Evolutionary conservation across 306 rosid species (phyloP), one percentile per base, ranked within the genome.

Genomic region (Sesbania bispinosa): DNA sequence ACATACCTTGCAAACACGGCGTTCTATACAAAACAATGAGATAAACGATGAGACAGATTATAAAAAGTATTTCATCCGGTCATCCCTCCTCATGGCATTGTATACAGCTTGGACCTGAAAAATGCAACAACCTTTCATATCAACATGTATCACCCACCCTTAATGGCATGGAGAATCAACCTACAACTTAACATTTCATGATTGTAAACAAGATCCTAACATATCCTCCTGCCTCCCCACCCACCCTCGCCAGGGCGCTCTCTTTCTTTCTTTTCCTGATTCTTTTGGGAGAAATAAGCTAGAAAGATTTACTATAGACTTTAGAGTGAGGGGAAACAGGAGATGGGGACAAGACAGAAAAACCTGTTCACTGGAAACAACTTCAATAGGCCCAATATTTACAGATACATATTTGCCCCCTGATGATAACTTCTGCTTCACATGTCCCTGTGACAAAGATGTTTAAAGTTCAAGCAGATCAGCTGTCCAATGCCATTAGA

Each of bases 51-150:
- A 61, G 62, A 42, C 47, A 43, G 24, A 14, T 76, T 86, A 89
- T 77, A 89, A 80, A 81, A 92, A 92, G 74, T 92, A 89, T 80
- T 92, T 92, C 94, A 92, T 86, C 77, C 97, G 76, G 23, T 87
- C 85, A 67, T 89, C 97, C 62, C 90, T 92, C 71, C 86, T 84
- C 97, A 92, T 92, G 64, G 96, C 96, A 30, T 85, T 92, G 76
- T 92, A 92, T 10, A 92, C 97, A 23, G 94, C 97, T 83, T 92
- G 97, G 71, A 92, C 97, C 97, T 92, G 89, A 57, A 81, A 76
- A 55, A 18, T 41, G 57, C 51, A 57, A 52, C 1, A 62, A 67
- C 39, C 30, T 48, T 75, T 9, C 45, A 77, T 14, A 64, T 83
- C 64, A 82, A 19, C 18, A 61, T 26, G 59, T n/a, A 41, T 59